Conservation (phyloP, 129 eudicot genomes). For the Flaveria ramosissima region DNA sequence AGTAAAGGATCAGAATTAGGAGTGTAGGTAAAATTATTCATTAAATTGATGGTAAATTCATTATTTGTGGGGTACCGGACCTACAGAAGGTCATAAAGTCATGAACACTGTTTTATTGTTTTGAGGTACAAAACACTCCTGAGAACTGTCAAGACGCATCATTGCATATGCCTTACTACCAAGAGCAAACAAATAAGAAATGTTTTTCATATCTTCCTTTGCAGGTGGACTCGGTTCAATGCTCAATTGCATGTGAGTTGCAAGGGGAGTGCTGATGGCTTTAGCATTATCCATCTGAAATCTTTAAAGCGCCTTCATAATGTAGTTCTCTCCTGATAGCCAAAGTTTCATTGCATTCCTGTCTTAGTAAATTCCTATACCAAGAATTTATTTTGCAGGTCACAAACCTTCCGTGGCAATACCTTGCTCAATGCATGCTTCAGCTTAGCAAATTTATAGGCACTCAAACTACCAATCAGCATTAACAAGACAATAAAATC, state of each 20-base stretch:
- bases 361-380: background rate
- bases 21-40: background rate
- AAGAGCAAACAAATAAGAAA: background rate
- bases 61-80: background rate
- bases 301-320: background rate
- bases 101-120: constrained; percentile 5
- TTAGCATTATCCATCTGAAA: background rate
- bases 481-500: constrained; percentile 5
- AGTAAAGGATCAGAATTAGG: background rate
- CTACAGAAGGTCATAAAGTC: constrained; percentile 3
- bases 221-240: constrained; percentile 6
- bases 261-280: background rate
- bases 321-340: constrained; percentile 5
- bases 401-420: background rate
- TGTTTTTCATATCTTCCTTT: constrained; percentile 2
- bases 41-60: background rate
- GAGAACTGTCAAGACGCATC: constrained; percentile 11
- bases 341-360: background rate
- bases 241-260: background rate
- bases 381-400: background rate
- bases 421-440: constrained; percentile 8
- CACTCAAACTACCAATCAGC: constrained; percentile 5
- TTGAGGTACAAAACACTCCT: constrained; percentile 13
- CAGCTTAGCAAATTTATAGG: background rate
- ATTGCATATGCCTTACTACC: constrained; percentile 6